Evolutionary conservation across 768 basidiomycete genomes (phyloP), one percentile per base, ranked within the genome.

Genomic region (Russula lepida): DNA sequence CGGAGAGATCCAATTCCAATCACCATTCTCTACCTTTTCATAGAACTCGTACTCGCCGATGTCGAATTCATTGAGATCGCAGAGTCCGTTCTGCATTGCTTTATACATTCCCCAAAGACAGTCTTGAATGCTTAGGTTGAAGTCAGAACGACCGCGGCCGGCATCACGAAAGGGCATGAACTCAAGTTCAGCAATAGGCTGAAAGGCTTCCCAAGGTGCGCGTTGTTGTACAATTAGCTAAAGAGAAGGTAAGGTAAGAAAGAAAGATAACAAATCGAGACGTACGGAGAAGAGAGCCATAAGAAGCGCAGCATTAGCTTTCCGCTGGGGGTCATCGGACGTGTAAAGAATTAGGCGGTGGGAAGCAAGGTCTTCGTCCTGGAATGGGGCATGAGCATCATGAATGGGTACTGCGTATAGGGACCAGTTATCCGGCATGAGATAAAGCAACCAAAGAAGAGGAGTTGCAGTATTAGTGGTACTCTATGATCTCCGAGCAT

Each of bases 81-180:
- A 92, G 0, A 99, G 79, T 13, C 88, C 86, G 63, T 95, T 89
- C 74, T 95, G 88, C 81, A 90, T 89, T 0, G 87, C 88, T 71
- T 92, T 92, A 84, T 88, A 92, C 64, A 92, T 74, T 19, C 88
- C 88, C 86, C 88, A 90, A 2, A 89, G 77, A 71, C 92, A 91
- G 68, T 95, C 94, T 71, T 97, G 95, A 55, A 98, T 92, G 64
- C 79, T 91, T 59, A 98, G 82, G 70, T 89, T 92, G 75, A 94
- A 97, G 73, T 98, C 94, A 9, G 92, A 90, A 13, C 85, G 84
- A 1, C 93, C 94, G 43, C 90, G 83, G 4, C 95, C 95, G 21
- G 97, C 97, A 69, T 99, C 97, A 61, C 97, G 82, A 71, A 98
- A 98, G 17, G 92, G 88, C 85, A 92, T 90, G 70, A 95, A 92